Evolutionary conservation across 768 basidiomycete genomes (phyloP).

Genomic region (Rickenella mellea): DNA sequence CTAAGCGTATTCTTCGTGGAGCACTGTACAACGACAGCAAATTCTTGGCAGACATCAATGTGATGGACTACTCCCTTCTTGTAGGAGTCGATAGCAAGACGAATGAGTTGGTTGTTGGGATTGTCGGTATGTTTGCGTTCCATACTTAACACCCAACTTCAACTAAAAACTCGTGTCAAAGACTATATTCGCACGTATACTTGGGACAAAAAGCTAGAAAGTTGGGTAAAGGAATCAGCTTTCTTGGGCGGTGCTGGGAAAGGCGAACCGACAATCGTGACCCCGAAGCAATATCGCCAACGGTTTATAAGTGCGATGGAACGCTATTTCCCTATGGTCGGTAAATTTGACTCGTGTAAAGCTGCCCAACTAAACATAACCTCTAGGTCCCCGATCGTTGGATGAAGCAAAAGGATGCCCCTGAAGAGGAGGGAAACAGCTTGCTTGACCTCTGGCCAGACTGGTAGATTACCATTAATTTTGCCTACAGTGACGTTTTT

Average conservation of each 20-base stretch:
- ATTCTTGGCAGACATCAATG: conserved; percentile 88
- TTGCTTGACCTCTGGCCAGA: conserved; percentile 30
- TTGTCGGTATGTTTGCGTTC: conserved; percentile 70
- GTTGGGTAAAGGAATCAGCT: conserved; percentile 93
- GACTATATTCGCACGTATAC: conserved; percentile 95
- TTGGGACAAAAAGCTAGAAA: conserved; percentile 98
- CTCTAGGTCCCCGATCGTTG: conserved; percentile 76
- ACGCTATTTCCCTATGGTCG: conserved; percentile 77
- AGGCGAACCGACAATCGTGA: conserved; percentile 94
- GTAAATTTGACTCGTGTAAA: conserved; percentile 12
- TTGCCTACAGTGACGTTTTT: not conserved
- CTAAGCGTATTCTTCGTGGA: conserved; percentile 83
- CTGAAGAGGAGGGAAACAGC: conserved; percentile 58
- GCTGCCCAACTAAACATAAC: not conserved
- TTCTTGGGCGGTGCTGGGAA: conserved; percentile 76
- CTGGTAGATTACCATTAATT: conserved; percentile 17
- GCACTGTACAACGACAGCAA: conserved; percentile 93
- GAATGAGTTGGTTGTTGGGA: conserved; percentile 91
- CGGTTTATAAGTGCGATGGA: conserved; percentile 85
- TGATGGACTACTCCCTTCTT: conserved; percentile 96
- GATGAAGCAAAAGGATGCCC: conserved; percentile 78
- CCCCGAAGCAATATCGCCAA: conserved; percentile 88
- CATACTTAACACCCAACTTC: not conserved
- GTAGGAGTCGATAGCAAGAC: conserved; percentile 88
- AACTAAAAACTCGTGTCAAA: conserved; percentile 18